Base-by-base conservation (phyloP, 495 filamentous ascomycete genomes). In the Aspergillus cavernicola region DNA sequence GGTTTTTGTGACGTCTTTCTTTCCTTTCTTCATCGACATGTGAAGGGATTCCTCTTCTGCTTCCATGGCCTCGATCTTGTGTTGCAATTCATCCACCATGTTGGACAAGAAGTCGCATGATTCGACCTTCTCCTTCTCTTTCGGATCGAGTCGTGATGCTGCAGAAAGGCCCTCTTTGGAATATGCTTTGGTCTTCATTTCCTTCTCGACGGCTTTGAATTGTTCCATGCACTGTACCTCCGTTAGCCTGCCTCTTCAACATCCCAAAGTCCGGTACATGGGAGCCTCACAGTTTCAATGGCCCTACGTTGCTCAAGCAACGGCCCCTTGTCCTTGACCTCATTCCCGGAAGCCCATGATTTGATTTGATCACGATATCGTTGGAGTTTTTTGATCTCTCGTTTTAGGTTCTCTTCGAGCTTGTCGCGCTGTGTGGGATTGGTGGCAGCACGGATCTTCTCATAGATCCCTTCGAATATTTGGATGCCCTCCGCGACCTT, bases 181-280 rank as follows among this genome's bases (percentile, higher is more conserved):
- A 69, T 95, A 98, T 52, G 93, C 92, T 72, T 98, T 98, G 41
- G 93, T 98, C 76, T 98, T 98, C 92, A 98, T 97, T 68, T 96
- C 93, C 76, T 98, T 98, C 73, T 98, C 93, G n/a, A 98, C 93
- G 20, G 90, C 92, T 78, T 98, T 98, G 82, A 98, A 98, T 62
- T 88, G 89, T 73, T 98, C 93, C 93, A 98, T 98, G 85, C 95
- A 90, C 95, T 97, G 33, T 45, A 18, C 28, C 23, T 28, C 22
- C 20, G 46, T 50, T 31, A 50, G 46, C 15, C 40, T 43, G n/a
- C n/a, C n/a, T 16, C 6, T 10, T 29, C 6, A 18, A 15, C 12
- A 26, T 10, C 33, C 33, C 6, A 11, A 11, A 12, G 11, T 24
- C 15, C 23, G 10, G 13, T 28, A 7, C 6, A 8, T 29, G 13